A percentile compares a stretch with the other conserved stretches of the same genome.
Conservation (phyloP, 2,329 filamentous ascomycete species). For the Emergomyces orientalis region DNA sequence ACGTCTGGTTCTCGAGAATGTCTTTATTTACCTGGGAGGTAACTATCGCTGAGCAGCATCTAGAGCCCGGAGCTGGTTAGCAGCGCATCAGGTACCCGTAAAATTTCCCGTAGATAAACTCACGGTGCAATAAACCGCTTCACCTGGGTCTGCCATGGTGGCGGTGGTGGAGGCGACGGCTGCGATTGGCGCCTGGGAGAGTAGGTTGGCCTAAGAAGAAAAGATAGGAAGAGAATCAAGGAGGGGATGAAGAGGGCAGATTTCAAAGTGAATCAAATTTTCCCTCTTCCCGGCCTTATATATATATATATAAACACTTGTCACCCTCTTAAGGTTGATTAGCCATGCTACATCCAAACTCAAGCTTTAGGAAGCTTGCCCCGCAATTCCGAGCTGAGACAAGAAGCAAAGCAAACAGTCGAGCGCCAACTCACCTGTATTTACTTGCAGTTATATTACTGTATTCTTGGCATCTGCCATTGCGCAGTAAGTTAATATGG, state of each 20-base stretch:
- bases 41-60: conserved; percentile 86
- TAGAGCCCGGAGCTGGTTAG: conserved; percentile 30
- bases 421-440: not conserved
- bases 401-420: not conserved
- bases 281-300: not conserved
- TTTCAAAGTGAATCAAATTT: not conserved
- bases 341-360: not conserved
- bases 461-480: not conserved
- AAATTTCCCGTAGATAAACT: conserved; percentile 18
- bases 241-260: not conserved
- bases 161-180: not conserved
- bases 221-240: not conserved
- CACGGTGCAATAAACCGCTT: conserved; percentile 60
- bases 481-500: not conserved
- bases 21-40: conserved; percentile 66
- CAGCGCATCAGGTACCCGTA: not conserved
- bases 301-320: not conserved
- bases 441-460: not conserved
- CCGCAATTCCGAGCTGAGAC: not conserved
- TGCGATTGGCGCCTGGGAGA: not conserved
- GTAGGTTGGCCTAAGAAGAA: too few species aligned
- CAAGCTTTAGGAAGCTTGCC: not conserved
- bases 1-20: not conserved
- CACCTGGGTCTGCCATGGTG: conserved; percentile 35
- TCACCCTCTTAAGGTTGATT: not conserved